Conservation (phyloP, 2,329 filamentous ascomycete species). For the Pseudomassariella vexata region DNA sequence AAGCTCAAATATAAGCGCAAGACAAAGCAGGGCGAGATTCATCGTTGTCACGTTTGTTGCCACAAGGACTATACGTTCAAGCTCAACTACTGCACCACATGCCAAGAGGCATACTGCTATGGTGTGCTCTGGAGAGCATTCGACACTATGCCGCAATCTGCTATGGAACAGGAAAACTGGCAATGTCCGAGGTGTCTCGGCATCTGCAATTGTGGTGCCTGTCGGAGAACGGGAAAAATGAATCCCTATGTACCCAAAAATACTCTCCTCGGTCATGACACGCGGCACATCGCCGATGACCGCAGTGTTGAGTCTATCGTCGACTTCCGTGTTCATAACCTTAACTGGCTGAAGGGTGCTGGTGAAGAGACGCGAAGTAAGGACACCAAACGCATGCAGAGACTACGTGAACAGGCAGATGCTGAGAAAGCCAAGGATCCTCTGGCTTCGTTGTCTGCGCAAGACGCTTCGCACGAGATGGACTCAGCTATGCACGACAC, state of each 20-base stretch:
- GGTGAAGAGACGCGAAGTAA: constrained; percentile 54
- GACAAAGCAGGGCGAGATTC: constrained; percentile 47
- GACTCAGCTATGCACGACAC: constrained; percentile 24
- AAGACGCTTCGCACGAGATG: constrained; percentile 20
- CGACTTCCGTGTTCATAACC: constrained; percentile 84
- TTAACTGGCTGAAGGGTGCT: constrained; percentile 67
- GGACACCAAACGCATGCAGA: constrained; percentile 52
- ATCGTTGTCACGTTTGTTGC: constrained; percentile 76
- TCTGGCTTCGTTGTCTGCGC: constrained; percentile 15
- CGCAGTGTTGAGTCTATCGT: constrained; percentile 86
- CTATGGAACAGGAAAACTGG: constrained; percentile 80
- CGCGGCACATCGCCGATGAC: constrained; percentile 81
- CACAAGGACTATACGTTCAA: constrained; percentile 79
- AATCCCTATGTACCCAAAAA: constrained; percentile 80
- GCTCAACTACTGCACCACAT: constrained; percentile 74
- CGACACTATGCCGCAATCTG: constrained; percentile 77
- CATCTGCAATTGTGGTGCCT: constrained; percentile 82
- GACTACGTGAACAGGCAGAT: constrained; percentile 49
- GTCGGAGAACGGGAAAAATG: constrained; percentile 61
- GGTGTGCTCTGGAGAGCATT: constrained; percentile 89
- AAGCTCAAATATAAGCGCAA: constrained; percentile 55
- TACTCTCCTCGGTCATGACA: constrained; percentile 86
- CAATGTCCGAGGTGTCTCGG: constrained; percentile 80
- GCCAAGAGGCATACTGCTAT: constrained; percentile 79
- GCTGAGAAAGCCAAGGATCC: constrained; percentile 49